Conservation (phyloP, 2,329 filamentous ascomycete species). For the Ilyonectria mors-panacis region DNA sequence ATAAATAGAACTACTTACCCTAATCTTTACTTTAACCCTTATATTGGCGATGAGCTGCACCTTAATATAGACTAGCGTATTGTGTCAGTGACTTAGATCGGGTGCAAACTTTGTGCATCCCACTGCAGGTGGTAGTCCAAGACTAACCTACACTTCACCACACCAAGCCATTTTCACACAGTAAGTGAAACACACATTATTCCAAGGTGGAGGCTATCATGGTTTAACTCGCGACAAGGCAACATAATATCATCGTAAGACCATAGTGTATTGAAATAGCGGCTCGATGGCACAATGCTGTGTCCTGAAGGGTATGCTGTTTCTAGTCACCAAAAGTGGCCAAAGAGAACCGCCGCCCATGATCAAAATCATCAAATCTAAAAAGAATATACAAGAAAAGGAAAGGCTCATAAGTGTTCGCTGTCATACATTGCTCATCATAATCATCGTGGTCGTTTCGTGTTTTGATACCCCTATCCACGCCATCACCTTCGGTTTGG, state of each 20-base stretch:
- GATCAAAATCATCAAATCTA: conserved; percentile 8
- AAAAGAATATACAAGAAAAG: conserved; percentile 24
- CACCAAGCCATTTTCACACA: background rate
- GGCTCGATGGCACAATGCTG: background rate
- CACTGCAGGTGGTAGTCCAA: no score
- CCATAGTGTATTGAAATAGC: background rate
- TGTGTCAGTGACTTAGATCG: no score
- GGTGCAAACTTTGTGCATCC: no score
- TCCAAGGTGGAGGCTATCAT: background rate
- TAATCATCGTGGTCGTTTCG: conserved; percentile 35
- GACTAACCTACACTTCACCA: background rate
- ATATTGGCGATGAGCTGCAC: no score
- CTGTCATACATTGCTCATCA: conserved; percentile 30
- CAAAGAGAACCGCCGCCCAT: conserved; percentile 3
- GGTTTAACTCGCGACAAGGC: background rate
- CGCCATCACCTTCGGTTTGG: conserved; percentile 4
- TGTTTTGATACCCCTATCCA: conserved; percentile 8
- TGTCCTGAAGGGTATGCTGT: conserved; percentile 10
- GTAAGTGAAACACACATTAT: background rate
- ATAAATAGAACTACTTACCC: no score
- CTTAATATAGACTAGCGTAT: no score
- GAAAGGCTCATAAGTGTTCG: conserved; percentile 22
- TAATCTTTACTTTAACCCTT: no score
- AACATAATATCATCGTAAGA: background rate
- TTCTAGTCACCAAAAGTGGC: background rate